These are phyloP conservation scores for Globomyces pollinis-pini DNA, from an alignment of 192 early-diverging fungal genomes.

Conservation along the genomic window DNA sequence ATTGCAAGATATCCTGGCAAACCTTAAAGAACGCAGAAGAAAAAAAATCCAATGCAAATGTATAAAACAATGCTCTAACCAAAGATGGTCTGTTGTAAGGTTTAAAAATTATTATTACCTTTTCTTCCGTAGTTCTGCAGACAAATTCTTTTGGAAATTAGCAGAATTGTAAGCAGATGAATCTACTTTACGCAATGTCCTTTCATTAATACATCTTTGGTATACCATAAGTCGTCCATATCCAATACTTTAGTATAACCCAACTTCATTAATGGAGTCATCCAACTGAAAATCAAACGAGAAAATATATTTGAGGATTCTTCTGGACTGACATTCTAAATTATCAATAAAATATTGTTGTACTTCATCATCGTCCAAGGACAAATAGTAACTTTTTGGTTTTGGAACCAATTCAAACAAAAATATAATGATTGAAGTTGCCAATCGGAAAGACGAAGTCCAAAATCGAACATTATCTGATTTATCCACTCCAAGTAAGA, in stretches of 20 bases:
- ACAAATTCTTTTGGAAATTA: conserved; percentile 63
- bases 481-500: conserved; percentile 9
- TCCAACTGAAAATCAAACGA: conserved; percentile 79
- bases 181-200: conserved; percentile 48
- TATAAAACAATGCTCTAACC: conserved; percentile 46
- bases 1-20: conserved; percentile 63
- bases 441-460: conserved; percentile 3
- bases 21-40: conserved; percentile 74
- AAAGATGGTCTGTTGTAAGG: conserved; percentile 65
- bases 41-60: conserved; percentile 59
- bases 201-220: too few species aligned
- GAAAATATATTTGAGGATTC: conserved; percentile 77
- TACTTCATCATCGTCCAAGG: conserved; percentile 27
- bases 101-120: conserved; percentile 15
- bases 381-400: conserved; percentile 22
- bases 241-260: conserved; percentile 68
- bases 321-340: conserved; percentile 56
- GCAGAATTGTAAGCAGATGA: conserved; percentile 49
- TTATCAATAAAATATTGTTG: too few species aligned
- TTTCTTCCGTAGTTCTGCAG: conserved; percentile 55
- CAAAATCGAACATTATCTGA: conserved; percentile 6
- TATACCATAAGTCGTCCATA: conserved; percentile 71
- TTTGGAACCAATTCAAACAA: conserved; percentile 39
- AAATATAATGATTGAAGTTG: too few species aligned
- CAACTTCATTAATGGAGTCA: conserved; percentile 74